A percentile compares a stretch with the other conserved stretches of the same genome.
Evolutionary conservation across 2,329 filamentous ascomycete species (phyloP).

Genomic region (Blumeria hordei): DNA sequence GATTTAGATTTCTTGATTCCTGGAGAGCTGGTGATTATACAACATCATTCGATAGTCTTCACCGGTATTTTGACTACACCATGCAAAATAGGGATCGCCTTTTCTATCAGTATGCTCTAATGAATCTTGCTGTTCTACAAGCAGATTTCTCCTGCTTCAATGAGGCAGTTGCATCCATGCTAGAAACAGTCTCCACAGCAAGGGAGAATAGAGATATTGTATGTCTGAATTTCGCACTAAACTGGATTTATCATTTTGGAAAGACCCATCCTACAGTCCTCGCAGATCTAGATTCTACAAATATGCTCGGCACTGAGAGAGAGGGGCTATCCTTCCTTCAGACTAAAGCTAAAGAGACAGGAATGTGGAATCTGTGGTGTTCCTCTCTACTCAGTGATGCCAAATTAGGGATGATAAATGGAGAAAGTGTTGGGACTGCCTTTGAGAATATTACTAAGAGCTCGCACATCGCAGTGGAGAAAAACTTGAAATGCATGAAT

Average conservation of each 20-base stretch:
- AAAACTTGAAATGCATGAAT: slow-evolving; percentile 46
- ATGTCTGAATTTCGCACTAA: slow-evolving; percentile 84
- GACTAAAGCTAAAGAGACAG: slow-evolving; percentile 61
- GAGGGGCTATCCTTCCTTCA: slow-evolving; percentile 69
- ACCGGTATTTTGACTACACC: slow-evolving; percentile 92
- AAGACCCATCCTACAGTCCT: slow-evolving; percentile 61
- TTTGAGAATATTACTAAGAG: slow-evolving; percentile 64
- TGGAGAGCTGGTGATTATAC: slow-evolving; percentile 83
- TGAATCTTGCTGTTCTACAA: slow-evolving; percentile 82
- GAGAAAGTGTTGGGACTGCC: slow-evolving; percentile 35
- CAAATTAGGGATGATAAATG: slow-evolving; percentile 50
- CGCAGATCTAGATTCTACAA: slow-evolving; percentile 41
- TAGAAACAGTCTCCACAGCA: slow-evolving; percentile 85
- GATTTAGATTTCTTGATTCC: slow-evolving; percentile 58
- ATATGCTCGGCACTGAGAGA: slow-evolving; percentile 51
- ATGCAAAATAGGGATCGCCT: slow-evolving; percentile 63
- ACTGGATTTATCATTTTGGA: slow-evolving; percentile 90
- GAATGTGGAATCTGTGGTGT: slow-evolving; percentile 67
- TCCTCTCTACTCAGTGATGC: slow-evolving; percentile 70
- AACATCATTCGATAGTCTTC: slow-evolving; percentile 70
- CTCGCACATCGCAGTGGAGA: slow-evolving; percentile 58
- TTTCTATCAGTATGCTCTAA: slow-evolving; percentile 82
- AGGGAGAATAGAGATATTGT: slow-evolving; percentile 78
- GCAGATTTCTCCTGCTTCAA: slow-evolving; percentile 82
- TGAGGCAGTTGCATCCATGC: slow-evolving; percentile 81